Conservation (phyloP, 176 grass and related monocot genomes). For the Areca catechu region DNA sequence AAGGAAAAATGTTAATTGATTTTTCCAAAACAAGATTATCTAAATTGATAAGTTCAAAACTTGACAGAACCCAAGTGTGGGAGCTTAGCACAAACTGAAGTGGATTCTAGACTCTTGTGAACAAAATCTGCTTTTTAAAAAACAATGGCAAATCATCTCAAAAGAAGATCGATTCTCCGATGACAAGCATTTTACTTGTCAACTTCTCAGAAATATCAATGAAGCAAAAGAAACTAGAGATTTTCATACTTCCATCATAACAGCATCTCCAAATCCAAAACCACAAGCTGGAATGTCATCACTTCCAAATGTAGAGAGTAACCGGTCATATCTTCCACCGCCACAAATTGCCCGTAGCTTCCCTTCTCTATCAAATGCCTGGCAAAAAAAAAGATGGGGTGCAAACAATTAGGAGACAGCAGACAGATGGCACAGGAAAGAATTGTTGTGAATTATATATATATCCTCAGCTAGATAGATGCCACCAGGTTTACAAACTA, state of each 20-base stretch:
- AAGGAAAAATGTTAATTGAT: too few species aligned
- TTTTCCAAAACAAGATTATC: too few species aligned
- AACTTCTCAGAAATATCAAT: conserved; percentile 7
- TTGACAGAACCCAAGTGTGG: too few species aligned
- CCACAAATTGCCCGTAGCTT: conserved; percentile 78
- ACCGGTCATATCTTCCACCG: conserved; percentile 66
- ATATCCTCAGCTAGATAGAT: too few species aligned
- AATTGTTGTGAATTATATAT: too few species aligned
- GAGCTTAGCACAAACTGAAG: too few species aligned
- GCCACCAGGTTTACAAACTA: too few species aligned
- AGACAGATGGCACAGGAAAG: background rate
- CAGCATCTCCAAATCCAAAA: conserved; percentile 95
- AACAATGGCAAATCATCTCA: too few species aligned
- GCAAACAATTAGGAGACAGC: background rate
- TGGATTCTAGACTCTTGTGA: too few species aligned
- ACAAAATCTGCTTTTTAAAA: too few species aligned
- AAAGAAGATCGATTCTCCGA: too few species aligned
- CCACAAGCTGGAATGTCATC: conserved; percentile 85
- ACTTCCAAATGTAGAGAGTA: conserved; percentile 94
- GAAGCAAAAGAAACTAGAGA: background rate
- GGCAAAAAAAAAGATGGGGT: background rate
- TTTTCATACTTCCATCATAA: conserved; percentile 83
- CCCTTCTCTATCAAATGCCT: conserved; percentile 87
- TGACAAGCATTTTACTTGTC: background rate
- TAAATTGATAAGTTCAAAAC: too few species aligned